Evolutionary conservation across 2,329 filamentous ascomycete genomes (phyloP).

Genomic region (Aspergillus terreus): DNA sequence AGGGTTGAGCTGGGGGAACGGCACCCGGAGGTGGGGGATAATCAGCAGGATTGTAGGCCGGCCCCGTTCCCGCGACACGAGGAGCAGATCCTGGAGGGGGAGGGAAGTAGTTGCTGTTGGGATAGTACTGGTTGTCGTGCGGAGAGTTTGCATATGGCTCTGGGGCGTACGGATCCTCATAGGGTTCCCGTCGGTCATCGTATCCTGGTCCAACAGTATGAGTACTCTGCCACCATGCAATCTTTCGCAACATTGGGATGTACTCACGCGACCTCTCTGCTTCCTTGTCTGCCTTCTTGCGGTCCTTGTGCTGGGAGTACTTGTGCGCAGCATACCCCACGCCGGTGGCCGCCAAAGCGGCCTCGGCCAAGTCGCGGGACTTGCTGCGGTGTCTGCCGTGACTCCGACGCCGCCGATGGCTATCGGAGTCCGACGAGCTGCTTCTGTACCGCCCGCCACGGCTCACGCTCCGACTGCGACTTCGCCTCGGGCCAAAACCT

Average conservation of each 20-base stretch:
- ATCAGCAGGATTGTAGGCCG: constrained; percentile 35
- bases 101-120: constrained; percentile 39
- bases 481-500: constrained; percentile 31
- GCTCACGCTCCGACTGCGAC: constrained; percentile 48
- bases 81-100: constrained; percentile 38
- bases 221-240: constrained; percentile 12
- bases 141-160: constrained; percentile 37
- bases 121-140: constrained; percentile 37
- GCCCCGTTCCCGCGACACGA: constrained; percentile 20
- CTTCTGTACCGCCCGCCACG: constrained; percentile 33
- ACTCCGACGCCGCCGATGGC: constrained; percentile 29
- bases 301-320: constrained; percentile 53
- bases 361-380: constrained; percentile 48
- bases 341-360: constrained; percentile 56
- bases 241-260: not conserved
- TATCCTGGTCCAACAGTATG: constrained; percentile 21
- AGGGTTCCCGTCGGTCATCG: constrained; percentile 33
- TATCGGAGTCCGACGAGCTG: constrained; percentile 37
- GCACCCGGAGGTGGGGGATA: constrained; percentile 42
- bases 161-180: constrained; percentile 40
- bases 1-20: constrained; percentile 34
- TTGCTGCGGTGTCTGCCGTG: constrained; percentile 36
- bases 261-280: constrained; percentile 45
- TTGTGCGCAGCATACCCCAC: constrained; percentile 57
- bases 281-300: constrained; percentile 53